Evolutionary conservation across 306 rosid species (phyloP), one percentile per base, ranked within the genome.

Genomic region (Malus domestica): DNA sequence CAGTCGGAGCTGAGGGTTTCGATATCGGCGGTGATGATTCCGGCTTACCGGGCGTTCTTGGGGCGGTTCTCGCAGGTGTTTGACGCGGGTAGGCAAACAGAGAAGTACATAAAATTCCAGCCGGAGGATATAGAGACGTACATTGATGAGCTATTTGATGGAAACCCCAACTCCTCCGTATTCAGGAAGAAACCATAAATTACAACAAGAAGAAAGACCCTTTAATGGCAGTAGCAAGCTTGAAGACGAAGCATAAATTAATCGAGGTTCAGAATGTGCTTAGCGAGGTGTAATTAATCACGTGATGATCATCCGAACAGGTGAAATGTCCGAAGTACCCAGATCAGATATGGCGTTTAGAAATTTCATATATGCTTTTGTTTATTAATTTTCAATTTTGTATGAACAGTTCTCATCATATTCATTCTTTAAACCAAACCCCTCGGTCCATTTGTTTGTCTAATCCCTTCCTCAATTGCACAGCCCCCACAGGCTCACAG

Each of bases 1-100:
- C 88, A 86, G 40, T 91, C 97, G 11, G 97, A 93, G 86, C 82
- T 93, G 12, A 74, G 93, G 76, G 90, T 86, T 64, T 93, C 98
- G 0, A 76, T 91, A 20, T 87, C 92, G 3, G 82, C 97, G 6
- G 86, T 91, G 67, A 81, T 93, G 75, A 91, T 93, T 73, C 98
- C 98, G 8, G 97, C 97, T 0, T 93, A 93, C 60, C 82, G 98
- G 11, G 81, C 97, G 0, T 93, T 93, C 65, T 20, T 84, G 33
- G 98, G 90, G 71, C 85, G 98, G 82, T 93, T 91, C 78, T 79
- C 89, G 67, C 95, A 90, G 55, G 67, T 74, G 73, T 62, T 93
- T 51, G 88, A 89, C 63, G 57, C 90, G 2, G 97, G 98, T 20
- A 90, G 83, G 68, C 92, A 91, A 62, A 11, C 83, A 16, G 97